A percentile compares a stretch with the other conserved stretches of the same genome.
phyloP scores from a whole-genome alignment of 495 filamentous ascomycete species.

The Neurospora sp. region DNA sequence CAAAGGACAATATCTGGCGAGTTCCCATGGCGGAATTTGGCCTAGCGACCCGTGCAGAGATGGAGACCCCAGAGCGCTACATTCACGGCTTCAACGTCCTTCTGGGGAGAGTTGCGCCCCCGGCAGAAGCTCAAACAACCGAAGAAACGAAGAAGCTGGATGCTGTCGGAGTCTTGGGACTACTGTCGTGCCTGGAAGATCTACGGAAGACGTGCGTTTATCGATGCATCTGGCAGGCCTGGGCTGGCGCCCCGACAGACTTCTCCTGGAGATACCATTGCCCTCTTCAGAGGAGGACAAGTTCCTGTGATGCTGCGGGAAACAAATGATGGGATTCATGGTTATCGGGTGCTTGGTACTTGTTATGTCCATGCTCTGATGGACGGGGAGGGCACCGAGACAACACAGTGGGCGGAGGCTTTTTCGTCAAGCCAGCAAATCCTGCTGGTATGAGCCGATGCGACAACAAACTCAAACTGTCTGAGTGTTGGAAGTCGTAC shows the following conservation, averaged over 20 bases:
- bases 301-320: conserved; percentile 9
- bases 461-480: background rate
- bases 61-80: background rate
- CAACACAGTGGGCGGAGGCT: background rate
- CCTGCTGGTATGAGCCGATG: background rate
- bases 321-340: background rate
- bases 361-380: conserved; percentile 13
- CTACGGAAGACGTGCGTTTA: background rate
- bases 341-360: conserved; percentile 6
- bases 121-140: background rate
- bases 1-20: background rate
- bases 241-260: background rate
- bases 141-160: background rate
- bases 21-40: background rate
- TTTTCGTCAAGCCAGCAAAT: background rate
- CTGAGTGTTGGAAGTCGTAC: background rate
- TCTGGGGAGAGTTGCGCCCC: background rate
- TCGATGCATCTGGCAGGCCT: background rate
- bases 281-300: background rate
- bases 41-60: background rate
- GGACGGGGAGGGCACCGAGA: conserved; percentile 6
- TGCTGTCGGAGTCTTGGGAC: background rate
- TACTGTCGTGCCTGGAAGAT: background rate
- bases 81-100: background rate
- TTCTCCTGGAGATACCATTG: background rate